These are phyloP conservation scores for Trichoderma sp. DNA, from an alignment of 2,329 filamentous ascomycete species.

Conservation along the genomic window DNA sequence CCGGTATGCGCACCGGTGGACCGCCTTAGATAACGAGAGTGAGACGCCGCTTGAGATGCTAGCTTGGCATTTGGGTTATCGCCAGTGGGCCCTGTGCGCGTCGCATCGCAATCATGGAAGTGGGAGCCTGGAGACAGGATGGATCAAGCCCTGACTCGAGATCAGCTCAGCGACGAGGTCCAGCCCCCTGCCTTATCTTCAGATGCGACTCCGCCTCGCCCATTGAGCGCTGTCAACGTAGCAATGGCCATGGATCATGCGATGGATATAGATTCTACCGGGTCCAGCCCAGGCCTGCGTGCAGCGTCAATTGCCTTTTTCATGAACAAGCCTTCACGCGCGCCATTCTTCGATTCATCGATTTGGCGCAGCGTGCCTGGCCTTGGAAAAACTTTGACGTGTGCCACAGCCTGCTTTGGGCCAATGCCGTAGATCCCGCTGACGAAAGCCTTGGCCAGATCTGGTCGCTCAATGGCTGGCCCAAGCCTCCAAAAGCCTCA, in stretches of 20 bases:
- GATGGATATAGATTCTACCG: not conserved
- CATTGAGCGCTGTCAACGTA: slow-evolving; percentile 3
- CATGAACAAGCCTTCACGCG: slow-evolving; percentile 2
- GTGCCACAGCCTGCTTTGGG: slow-evolving; percentile 13
- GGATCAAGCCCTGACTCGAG: slow-evolving; percentile 17
- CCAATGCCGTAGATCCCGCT: slow-evolving; percentile 20
- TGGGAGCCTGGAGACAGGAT: slow-evolving; percentile 19
- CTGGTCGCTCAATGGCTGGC: slow-evolving; percentile 5
- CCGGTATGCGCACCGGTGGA: not conserved
- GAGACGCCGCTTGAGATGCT: slow-evolving; percentile 17
- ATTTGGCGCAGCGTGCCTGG: slow-evolving; percentile 10
- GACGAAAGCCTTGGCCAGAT: slow-evolving; percentile 13
- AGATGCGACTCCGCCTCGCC: slow-evolving; percentile 1
- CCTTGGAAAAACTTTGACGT: slow-evolving; percentile 7
- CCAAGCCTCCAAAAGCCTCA: slow-evolving; percentile 7
- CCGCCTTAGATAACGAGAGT: slow-evolving; percentile 9
- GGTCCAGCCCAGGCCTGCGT: slow-evolving; percentile 8
- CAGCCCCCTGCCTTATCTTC: slow-evolving; percentile 20
- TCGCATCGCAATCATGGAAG: slow-evolving; percentile 15
- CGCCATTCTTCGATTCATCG: not conserved
- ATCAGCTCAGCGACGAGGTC: not conserved
- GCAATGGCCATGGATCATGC: slow-evolving; percentile 10
- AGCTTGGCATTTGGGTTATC: slow-evolving; percentile 17
- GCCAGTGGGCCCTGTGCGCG: slow-evolving; percentile 8
- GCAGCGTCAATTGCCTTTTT: not conserved